A percentile compares a stretch with the other conserved stretches of the same genome.
Evolutionary conservation across 345 rosid species (phyloP).

Genomic region (Acer negundo): DNA sequence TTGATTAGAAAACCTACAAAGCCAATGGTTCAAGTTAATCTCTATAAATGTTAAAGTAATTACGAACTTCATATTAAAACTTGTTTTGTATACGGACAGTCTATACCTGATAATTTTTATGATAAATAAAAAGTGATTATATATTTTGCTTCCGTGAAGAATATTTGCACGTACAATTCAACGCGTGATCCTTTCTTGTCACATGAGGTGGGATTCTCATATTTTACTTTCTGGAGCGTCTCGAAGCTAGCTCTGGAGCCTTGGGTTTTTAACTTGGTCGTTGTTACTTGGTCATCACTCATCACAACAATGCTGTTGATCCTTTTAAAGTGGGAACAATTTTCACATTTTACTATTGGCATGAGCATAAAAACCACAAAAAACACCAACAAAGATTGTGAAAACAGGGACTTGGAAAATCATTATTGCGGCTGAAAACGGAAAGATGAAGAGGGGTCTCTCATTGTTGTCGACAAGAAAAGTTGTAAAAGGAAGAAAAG

Average conservation of each 20-base stretch:
- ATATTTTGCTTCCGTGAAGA: too few species aligned
- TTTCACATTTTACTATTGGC: background rate
- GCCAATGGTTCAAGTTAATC: constrained; percentile 48
- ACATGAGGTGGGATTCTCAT: too few species aligned
- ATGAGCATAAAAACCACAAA: background rate
- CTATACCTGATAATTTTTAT: background rate
- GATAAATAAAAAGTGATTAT: too few species aligned
- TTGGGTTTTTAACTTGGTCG: background rate
- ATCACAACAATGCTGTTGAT: background rate
- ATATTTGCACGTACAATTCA: too few species aligned
- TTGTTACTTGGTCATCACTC: background rate
- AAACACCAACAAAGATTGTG: constrained; percentile 3
- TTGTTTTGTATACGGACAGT: background rate
- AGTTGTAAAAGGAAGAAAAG: background rate
- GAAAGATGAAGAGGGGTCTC: constrained; percentile 7
- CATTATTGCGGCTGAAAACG: constrained; percentile 19
- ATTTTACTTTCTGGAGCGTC: background rate
- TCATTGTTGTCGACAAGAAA: constrained; percentile 20
- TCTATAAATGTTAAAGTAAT: background rate
- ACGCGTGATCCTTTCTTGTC: too few species aligned
- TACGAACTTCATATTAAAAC: too few species aligned
- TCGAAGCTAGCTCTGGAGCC: background rate
- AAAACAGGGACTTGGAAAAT: constrained; percentile 13
- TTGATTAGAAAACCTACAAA: constrained; percentile 29
- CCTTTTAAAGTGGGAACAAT: background rate